These are phyloP conservation scores for Eucalyptus cloeziana DNA, from an alignment of 345 rosid genomes.

Conservation along the genomic window DNA sequence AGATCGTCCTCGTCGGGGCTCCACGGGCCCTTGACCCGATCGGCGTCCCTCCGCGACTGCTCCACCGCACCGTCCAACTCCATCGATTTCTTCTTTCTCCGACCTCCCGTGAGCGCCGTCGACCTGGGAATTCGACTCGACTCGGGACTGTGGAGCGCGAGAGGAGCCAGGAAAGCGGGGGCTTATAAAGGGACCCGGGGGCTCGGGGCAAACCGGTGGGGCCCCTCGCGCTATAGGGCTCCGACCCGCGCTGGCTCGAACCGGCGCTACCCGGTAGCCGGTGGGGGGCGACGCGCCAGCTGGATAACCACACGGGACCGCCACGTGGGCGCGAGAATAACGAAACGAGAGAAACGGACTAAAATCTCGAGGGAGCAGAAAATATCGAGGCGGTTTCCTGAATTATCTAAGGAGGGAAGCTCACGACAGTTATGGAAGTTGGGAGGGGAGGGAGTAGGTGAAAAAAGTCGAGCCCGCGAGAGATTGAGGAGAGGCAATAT, in stretches of 20 bases:
- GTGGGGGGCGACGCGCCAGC: neutral
- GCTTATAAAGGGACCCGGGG: neutral
- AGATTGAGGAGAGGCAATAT: neutral
- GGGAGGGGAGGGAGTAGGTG: neutral
- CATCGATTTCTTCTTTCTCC: neutral
- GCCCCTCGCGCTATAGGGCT: neutral
- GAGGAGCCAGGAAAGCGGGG: neutral
- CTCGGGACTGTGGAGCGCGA: neutral
- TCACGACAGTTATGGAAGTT: slow-evolving; percentile 3
- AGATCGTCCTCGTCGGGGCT: slow-evolving; percentile 44
- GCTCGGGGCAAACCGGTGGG: neutral
- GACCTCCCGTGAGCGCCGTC: neutral
- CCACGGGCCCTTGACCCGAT: slow-evolving; percentile 49
- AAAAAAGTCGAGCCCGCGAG: neutral
- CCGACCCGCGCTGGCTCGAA: neutral
- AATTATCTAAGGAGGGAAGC: neutral
- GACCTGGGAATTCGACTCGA: neutral
- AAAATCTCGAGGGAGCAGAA: neutral
- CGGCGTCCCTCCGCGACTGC: neutral
- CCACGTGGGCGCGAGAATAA: neutral
- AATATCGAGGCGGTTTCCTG: neutral
- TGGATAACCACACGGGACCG: slow-evolving; percentile 12
- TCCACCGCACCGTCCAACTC: neutral
- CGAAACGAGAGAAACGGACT: neutral
- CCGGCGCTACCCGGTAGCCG: slow-evolving; percentile 10